phyloP scores from a whole-genome alignment of 202 grass and related monocot species.

The Carex arenaria region DNA sequence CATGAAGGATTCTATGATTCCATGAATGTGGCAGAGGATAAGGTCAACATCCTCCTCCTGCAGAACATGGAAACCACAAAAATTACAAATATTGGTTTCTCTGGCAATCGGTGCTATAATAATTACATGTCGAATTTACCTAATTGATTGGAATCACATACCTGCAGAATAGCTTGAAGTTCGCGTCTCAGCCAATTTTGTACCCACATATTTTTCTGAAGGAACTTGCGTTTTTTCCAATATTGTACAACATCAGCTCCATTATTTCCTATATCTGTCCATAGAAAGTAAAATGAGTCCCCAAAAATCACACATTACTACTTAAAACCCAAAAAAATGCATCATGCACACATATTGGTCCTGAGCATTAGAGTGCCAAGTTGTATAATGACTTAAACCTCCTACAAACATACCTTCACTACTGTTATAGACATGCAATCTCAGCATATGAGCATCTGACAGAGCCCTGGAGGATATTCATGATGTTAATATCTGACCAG shows the following conservation, averaged over 20 bases:
- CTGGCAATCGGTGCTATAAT: not conserved
- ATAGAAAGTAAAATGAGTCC: constrained; percentile 21
- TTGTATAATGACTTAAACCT: not conserved
- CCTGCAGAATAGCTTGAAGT: constrained; percentile 75
- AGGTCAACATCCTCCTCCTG: constrained; percentile 67
- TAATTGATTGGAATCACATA: constrained; percentile 16
- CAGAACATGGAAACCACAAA: constrained; percentile 6
- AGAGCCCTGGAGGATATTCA: constrained; percentile 32
- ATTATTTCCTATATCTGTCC: constrained; percentile 36
- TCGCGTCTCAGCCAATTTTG: constrained; percentile 75
- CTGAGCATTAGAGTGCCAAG: not conserved
- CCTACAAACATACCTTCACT: constrained; percentile 27
- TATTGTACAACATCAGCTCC: constrained; percentile 38
- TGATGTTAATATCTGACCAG: constrained; percentile 15
- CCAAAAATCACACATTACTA: not conserved
- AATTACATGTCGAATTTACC: not conserved
- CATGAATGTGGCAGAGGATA: constrained; percentile 71
- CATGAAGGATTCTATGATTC: constrained; percentile 67
- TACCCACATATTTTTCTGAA: constrained; percentile 66
- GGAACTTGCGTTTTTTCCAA: constrained; percentile 57
- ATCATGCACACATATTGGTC: not conserved
- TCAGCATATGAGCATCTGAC: constrained; percentile 51
- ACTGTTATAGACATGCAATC: constrained; percentile 54
- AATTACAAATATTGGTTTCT: not conserved
- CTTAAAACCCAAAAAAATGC: not conserved